Evolutionary conservation across 371 early-diverging fungal genomes (phyloP), one percentile per base, ranked within the genome.

Genomic region (Paraphysoderma sedebokerense): DNA sequence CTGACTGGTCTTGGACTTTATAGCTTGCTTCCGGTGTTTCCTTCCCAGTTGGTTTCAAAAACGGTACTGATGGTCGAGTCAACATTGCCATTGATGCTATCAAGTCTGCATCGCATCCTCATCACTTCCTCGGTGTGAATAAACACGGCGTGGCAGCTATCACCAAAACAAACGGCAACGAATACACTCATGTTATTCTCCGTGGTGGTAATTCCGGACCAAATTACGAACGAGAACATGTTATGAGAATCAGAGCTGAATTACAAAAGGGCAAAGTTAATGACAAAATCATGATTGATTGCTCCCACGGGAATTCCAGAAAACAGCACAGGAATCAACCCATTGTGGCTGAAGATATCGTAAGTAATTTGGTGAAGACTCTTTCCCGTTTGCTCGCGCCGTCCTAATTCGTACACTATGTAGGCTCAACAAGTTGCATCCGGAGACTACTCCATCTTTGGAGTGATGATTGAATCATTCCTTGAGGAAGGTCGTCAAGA

Each of bases 61-160:
- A 64, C 44, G 66, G 68, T 45, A 92, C 92, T 5, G 87, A 89
- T 58, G 92, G 92, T 46, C 74, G 77, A 50, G 72, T 83, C 37
- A 67, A 66, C 30, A 83, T 91, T 35, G 91, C 91, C 6, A 66
- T 90, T 38, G 91, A 92, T 53, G 92, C 91, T 28, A 88, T 89
- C 58, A 69, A 75, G 52, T 79, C 91, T 3, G 82, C 92, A 7
- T 68, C 79, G 39, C 71, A 84, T 52, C 80, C 82, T 31, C 93
- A 92, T 55, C 84, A 82, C 55, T 92, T 91, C 70, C 65, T 92
- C 55, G 87, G 89, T n/a, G 92, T 92, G 6, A 91, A 88, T 44
- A 90, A 92, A 62, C 87, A 90, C 56, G 93, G 93, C 17, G 67
- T 89, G 31, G 83, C 87, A 13, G 85, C 91, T 3, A 92, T 92